Conservation (phyloP, 306 rosid genomes). For the Trichosanthes truncata region DNA sequence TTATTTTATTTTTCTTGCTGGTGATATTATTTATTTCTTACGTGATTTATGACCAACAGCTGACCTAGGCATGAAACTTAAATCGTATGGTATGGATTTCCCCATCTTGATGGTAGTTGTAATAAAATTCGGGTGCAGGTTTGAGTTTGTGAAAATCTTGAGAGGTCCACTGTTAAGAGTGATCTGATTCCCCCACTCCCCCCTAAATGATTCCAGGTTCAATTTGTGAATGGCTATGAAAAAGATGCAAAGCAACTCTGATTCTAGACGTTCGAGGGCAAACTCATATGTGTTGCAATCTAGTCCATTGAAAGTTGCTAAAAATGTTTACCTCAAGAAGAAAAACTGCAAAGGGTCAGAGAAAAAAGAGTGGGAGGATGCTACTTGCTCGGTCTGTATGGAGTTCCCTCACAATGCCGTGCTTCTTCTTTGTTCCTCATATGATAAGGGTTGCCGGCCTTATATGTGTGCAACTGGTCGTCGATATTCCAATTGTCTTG, state of each 20-base stretch:
- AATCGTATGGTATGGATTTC: not conserved
- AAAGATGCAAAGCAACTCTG: slow-evolving; percentile 17
- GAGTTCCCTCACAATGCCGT: slow-evolving; percentile 98
- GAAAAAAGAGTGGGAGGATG: slow-evolving; percentile 78
- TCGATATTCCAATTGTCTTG: slow-evolving; percentile 90
- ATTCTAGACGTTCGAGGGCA: slow-evolving; percentile 7
- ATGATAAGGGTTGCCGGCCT: slow-evolving; percentile 94
- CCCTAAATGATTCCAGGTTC: slow-evolving; percentile 15
- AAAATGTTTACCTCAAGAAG: slow-evolving; percentile 36
- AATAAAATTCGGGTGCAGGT: not conserved
- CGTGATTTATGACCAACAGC: not conserved
- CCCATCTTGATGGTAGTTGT: not conserved
- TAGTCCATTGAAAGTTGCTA: slow-evolving; percentile 28
- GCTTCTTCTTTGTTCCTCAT: slow-evolving; percentile 92
- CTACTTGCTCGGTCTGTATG: slow-evolving; percentile 87
- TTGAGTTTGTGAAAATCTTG: not conserved
- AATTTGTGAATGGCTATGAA: slow-evolving; percentile 34
- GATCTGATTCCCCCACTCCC: slow-evolving; percentile 9
- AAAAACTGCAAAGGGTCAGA: slow-evolving; percentile 33
- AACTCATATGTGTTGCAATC: slow-evolving; percentile 25
- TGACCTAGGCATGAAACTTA: not conserved
- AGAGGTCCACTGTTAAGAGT: not conserved
- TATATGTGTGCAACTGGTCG: slow-evolving; percentile 93
- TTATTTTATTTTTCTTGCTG: not conserved
- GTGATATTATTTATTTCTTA: not conserved